Percentiles rank a stretch among this genome's conserved stretches.
Evolutionary conservation across 1,284 basidiomycete species (phyloP).

Genomic region (Melampsora americana): DNA sequence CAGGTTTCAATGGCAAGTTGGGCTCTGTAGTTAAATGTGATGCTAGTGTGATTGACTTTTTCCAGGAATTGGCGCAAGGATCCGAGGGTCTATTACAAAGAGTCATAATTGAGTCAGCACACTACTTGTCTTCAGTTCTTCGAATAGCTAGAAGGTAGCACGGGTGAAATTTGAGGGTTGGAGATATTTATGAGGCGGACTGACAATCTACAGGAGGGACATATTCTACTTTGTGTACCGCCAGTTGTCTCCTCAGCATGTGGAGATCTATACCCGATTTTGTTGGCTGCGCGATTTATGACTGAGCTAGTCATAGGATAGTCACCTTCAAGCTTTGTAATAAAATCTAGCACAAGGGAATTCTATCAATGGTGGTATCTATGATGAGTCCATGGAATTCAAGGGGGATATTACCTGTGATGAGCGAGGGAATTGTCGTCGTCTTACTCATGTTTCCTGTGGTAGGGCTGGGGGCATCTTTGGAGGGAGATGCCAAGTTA

Average conservation of each 20-base stretch:
- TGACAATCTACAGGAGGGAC: conserved; percentile 28
- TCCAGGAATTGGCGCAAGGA: conserved; percentile 29
- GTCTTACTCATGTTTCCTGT: background rate
- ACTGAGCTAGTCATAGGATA: conserved; percentile 40
- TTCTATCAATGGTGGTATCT: background rate
- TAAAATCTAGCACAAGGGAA: conserved; percentile 14
- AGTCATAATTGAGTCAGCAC: background rate
- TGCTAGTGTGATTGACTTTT: conserved; percentile 24
- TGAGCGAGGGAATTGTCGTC: background rate
- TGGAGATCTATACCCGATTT: conserved; percentile 19
- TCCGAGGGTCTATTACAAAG: conserved; percentile 25
- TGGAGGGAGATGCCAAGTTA: conserved; percentile 1
- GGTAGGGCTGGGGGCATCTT: background rate
- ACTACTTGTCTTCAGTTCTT: conserved; percentile 8
- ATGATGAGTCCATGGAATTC: background rate
- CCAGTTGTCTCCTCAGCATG: background rate
- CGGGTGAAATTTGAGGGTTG: background rate
- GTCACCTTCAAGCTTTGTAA: conserved; percentile 29
- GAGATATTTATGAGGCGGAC: background rate
- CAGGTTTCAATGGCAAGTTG: background rate
- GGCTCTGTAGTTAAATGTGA: conserved; percentile 1
- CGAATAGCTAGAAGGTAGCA: background rate
- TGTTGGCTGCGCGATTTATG: conserved; percentile 38
- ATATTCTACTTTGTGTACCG: background rate
- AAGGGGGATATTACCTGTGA: conserved; percentile 11